These are phyloP conservation scores for Yamadazyma blattariae DNA, from an alignment of 1,139 yeast species.

Conservation along the genomic window DNA sequence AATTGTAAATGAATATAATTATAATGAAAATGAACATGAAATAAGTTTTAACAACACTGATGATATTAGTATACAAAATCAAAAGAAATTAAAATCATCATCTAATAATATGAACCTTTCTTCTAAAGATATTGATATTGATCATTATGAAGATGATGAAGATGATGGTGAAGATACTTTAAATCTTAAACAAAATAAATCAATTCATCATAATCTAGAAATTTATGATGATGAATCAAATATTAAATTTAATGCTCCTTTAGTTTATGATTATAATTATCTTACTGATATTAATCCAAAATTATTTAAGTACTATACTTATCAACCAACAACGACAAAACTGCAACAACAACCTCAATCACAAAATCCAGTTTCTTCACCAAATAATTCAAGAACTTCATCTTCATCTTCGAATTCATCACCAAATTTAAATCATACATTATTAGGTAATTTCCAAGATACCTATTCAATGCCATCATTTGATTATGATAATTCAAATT, in stretches of 20 bases:
- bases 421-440: not conserved
- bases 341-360: not conserved
- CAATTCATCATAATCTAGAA: slow-evolving; percentile 10
- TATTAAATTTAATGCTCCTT: slow-evolving; percentile 33
- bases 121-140: not conserved
- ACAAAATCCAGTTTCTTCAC: not conserved
- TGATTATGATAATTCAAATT: not conserved
- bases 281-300: slow-evolving; percentile 37
- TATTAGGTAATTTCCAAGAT: slow-evolving; percentile 5
- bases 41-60: too few species aligned
- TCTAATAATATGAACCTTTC: too few species aligned
- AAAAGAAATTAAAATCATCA: too few species aligned
- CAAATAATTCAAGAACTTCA: not conserved
- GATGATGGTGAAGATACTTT: not conserved
- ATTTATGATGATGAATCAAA: slow-evolving; percentile 14
- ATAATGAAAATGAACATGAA: not conserved
- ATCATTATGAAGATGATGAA: slow-evolving; percentile 6
- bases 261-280: slow-evolving; percentile 46
- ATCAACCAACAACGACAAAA: slow-evolving; percentile 14
- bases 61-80: too few species aligned
- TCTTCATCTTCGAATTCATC: not conserved
- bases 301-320: slow-evolving; percentile 37
- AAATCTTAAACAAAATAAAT: not conserved
- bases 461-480: slow-evolving; percentile 4
- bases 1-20: not conserved